Conservation (phyloP, 2,329 filamentous ascomycete genomes). For the Immersiporthe knoxdaviesiana region DNA sequence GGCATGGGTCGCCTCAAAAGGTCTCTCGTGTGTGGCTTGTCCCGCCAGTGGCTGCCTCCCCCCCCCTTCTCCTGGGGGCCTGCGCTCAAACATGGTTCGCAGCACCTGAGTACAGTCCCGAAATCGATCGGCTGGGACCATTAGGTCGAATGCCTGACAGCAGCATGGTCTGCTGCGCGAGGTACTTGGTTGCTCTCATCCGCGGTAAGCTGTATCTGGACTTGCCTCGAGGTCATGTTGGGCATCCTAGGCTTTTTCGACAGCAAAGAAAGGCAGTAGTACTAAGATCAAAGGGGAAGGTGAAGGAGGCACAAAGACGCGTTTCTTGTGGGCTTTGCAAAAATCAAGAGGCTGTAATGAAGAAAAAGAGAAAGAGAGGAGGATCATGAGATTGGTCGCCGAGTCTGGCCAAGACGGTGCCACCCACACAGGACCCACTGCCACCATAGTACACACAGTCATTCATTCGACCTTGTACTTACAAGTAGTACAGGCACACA, state of each 20-base stretch:
- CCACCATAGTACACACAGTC: not conserved
- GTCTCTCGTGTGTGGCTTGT: not conserved
- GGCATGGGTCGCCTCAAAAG: not conserved
- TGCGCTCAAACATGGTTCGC: not conserved
- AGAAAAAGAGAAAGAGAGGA: not conserved
- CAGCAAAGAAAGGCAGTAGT: not conserved
- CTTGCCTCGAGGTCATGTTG: not conserved
- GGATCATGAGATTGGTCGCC: not conserved
- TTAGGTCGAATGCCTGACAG: not conserved
- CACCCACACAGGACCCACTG: not conserved
- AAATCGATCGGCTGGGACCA: not conserved
- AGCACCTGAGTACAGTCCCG: not conserved
- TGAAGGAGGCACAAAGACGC: not conserved
- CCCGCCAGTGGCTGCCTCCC: not conserved
- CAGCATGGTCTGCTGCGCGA: not conserved
- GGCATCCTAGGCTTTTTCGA: not conserved
- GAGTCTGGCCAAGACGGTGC: not conserved
- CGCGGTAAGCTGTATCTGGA: not conserved
- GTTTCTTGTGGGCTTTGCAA: not conserved
- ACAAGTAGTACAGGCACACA: not conserved
- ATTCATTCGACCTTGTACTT: not conserved
- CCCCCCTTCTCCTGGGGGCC: not conserved
- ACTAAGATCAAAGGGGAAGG: not conserved
- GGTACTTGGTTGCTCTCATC: not conserved
- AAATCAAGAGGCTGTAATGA: not conserved